Evolutionary conservation across 768 basidiomycete genomes (phyloP).

Genomic region (Mrakia hoshinonis): DNA sequence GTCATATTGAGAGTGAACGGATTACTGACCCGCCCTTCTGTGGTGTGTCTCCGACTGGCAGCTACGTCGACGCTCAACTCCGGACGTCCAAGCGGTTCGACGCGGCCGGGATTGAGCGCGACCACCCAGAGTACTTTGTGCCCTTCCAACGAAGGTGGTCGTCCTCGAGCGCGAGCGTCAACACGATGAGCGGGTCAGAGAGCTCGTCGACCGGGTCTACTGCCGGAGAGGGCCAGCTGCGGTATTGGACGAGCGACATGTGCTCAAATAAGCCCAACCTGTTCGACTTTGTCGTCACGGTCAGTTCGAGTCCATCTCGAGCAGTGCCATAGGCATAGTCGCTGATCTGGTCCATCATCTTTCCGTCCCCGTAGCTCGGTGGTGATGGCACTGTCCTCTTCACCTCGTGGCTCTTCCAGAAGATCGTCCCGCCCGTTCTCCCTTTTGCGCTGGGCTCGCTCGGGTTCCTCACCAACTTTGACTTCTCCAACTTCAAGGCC

Average conservation of each 20-base stretch:
- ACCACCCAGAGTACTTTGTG: slow-evolving; percentile 77
- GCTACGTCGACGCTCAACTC: slow-evolving; percentile 91
- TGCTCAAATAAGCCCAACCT: slow-evolving; percentile 80
- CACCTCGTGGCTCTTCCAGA: slow-evolving; percentile 98
- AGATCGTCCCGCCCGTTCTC: slow-evolving; percentile 95
- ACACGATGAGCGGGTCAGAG: slow-evolving; percentile 25
- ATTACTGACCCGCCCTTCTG: no score
- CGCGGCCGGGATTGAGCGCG: slow-evolving; percentile 68
- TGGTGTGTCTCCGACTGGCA: no score
- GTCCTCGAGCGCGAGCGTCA: slow-evolving; percentile 43
- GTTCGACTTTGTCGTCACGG: slow-evolving; percentile 96
- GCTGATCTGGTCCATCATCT: slow-evolving; percentile 26
- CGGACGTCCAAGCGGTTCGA: slow-evolving; percentile 85
- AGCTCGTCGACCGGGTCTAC: slow-evolving; percentile 12
- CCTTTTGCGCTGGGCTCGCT: slow-evolving; percentile 94
- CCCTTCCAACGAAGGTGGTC: slow-evolving; percentile 68
- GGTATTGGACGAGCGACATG: slow-evolving; percentile 98
- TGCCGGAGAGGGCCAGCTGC: slow-evolving; percentile 65
- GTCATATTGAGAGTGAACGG: slow-evolving; percentile 43
- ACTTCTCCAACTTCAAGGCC: slow-evolving; percentile 73
- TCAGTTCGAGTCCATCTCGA: no score
- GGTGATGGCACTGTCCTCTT: slow-evolving; percentile 98
- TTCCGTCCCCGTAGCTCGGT: slow-evolving; percentile 57
- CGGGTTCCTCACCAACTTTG: slow-evolving; percentile 94
- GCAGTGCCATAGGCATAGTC: no score